Percentiles rank a stretch among this genome's conserved stretches.
Evolutionary conservation across 2,329 filamentous ascomycete genomes (phyloP).

Genomic region (Fusarium austroafricanum): DNA sequence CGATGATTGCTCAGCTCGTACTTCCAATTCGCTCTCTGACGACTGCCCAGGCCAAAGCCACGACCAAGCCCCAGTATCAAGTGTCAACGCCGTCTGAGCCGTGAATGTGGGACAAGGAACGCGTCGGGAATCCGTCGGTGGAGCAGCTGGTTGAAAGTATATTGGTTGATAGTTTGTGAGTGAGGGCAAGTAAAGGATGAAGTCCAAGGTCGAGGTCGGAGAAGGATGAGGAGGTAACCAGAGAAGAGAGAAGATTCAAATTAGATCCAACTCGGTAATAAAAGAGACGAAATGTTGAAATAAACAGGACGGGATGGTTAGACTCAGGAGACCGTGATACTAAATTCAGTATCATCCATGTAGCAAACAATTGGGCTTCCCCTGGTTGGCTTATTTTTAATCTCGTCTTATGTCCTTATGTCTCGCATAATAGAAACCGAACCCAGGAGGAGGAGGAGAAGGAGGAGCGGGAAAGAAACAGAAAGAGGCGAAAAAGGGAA

Average conservation of each 20-base stretch:
- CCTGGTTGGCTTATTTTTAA: conserved; percentile 16
- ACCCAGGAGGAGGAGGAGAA: background rate
- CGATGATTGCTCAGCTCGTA: conserved; percentile 17
- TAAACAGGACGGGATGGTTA: conserved; percentile 10
- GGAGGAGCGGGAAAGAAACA: background rate
- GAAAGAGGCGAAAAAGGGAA: conserved; percentile 3
- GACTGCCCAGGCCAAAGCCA: conserved; percentile 31
- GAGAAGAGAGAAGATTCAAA: conserved; percentile 1
- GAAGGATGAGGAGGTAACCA: background rate
- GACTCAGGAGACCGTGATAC: conserved; percentile 30
- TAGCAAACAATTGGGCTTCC: conserved; percentile 15
- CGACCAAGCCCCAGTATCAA: conserved; percentile 36
- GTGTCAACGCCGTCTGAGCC: conserved; percentile 36
- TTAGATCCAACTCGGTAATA: conserved; percentile 16
- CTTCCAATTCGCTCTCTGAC: background rate
- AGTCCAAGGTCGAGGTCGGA: too few species aligned
- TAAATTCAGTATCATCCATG: conserved; percentile 29
- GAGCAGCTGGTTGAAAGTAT: conserved; percentile 15
- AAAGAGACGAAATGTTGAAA: background rate
- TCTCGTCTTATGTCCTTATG: conserved; percentile 31
- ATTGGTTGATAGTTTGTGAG: conserved; percentile 4
- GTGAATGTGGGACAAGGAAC: conserved; percentile 29
- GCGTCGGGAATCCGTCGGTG: conserved; percentile 15
- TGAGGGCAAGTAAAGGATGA: background rate
- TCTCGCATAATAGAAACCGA: conserved; percentile 15